phyloP scores from a whole-genome alignment of 1,284 basidiomycete genomes.

The Fomitopsis schrenkii region DNA sequence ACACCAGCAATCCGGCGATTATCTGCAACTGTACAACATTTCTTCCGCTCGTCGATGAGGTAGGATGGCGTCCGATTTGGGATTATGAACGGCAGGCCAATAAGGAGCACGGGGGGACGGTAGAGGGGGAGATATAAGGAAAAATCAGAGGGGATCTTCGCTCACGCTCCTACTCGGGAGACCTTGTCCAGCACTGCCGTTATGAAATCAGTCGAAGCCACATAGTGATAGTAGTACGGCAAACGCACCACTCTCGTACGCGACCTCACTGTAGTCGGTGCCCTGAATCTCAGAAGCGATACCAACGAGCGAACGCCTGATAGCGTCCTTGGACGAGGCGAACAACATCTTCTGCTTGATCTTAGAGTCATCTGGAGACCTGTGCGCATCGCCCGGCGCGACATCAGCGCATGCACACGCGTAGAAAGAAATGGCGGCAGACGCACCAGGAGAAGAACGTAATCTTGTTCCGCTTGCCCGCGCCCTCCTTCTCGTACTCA shows the following conservation, averaged over 20 bases:
- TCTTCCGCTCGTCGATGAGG: conserved; percentile 13
- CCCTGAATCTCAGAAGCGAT: conserved; percentile 84
- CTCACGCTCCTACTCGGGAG: conserved; percentile 19
- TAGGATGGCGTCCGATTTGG: conserved; percentile 11
- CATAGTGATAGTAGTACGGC: not conserved
- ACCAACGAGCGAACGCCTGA: conserved; percentile 72
- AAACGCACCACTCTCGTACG: conserved; percentile 70
- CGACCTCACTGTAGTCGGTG: conserved; percentile 79
- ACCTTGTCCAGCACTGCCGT: conserved; percentile 27
- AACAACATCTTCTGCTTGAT: conserved; percentile 95
- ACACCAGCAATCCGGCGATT: conserved; percentile 6
- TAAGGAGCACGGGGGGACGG: conserved; percentile 7
- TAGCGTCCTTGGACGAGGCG: conserved; percentile 88
- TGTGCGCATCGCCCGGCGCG: conserved; percentile 28
- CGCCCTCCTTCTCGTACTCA: conserved; percentile 78
- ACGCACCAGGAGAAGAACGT: conserved; percentile 81
- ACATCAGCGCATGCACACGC: not conserved
- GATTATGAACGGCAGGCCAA: conserved; percentile 5
- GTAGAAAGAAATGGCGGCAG: not conserved
- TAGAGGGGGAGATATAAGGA: not conserved
- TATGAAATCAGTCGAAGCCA: not conserved
- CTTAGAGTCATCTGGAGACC: conserved; percentile 87
- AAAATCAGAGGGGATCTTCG: not conserved
- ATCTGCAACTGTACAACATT: conserved; percentile 21
- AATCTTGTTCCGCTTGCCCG: conserved; percentile 89